Conservation (phyloP, 1,139 yeast genomes). For the Chernovozyma aurita region DNA sequence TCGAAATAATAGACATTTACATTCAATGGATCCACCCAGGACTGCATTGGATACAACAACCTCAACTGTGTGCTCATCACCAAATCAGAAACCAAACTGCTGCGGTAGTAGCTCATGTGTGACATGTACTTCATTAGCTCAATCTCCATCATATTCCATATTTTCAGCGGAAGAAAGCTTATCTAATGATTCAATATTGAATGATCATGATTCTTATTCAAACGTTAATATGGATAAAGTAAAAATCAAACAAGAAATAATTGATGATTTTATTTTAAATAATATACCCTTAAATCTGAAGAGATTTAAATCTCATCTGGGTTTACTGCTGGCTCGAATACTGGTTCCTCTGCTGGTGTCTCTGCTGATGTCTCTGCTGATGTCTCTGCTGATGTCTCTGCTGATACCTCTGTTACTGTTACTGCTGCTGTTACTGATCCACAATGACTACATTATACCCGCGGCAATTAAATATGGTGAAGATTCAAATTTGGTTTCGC, state of each 20-base stretch:
- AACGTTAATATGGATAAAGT: slow-evolving; percentile 18
- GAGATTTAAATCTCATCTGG: slow-evolving; percentile 10
- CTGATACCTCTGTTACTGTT: slow-evolving; percentile 12
- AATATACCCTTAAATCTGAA: slow-evolving; percentile 23
- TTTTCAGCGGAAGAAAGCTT: slow-evolving; percentile 26
- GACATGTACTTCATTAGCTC: slow-evolving; percentile 17
- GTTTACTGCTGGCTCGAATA: slow-evolving; percentile 12
- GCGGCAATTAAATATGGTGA: slow-evolving; percentile 12
- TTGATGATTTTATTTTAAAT: slow-evolving; percentile 36
- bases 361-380: slow-evolving; percentile 13
- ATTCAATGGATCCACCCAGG: no score
- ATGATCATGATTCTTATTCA: slow-evolving; percentile 7
- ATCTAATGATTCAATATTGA: slow-evolving; percentile 10
- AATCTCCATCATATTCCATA: slow-evolving; percentile 26
- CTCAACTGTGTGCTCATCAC: slow-evolving; percentile 3
- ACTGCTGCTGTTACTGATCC: slow-evolving; percentile 12
- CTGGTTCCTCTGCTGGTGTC: slow-evolving; percentile 8
- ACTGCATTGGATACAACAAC: not conserved
- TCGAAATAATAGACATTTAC: not conserved
- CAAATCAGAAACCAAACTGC: not conserved
- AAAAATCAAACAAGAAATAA: slow-evolving; percentile 38
- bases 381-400: slow-evolving; percentile 7
- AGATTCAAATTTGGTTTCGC: slow-evolving; percentile 2
- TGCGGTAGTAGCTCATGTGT: not conserved
- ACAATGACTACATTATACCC: slow-evolving; percentile 14